Evolutionary conservation across 805 yeast genomes (phyloP).

Genomic region (Pichia ethanolica): DNA sequence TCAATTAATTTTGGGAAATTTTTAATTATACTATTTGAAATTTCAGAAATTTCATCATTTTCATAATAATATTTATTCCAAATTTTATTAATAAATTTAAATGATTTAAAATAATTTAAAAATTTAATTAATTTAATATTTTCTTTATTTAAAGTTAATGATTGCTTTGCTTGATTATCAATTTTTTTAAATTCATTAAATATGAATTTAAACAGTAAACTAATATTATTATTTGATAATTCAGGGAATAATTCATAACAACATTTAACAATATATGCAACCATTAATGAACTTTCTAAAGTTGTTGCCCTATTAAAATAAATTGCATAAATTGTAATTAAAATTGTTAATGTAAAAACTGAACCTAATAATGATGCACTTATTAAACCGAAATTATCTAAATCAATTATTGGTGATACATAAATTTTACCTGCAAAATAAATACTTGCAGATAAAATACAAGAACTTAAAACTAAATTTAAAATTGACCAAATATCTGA

Average conservation of each 20-base stretch:
- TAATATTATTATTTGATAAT: slow-evolving; percentile 45
- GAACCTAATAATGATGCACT: slow-evolving; percentile 85
- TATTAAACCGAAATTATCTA: slow-evolving; percentile 51
- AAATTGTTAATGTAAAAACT: slow-evolving; percentile 64
- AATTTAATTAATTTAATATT: background rate
- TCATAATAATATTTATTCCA: background rate
- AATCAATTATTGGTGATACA: slow-evolving; percentile 56
- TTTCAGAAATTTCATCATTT: background rate
- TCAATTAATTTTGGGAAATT: slow-evolving; percentile 1
- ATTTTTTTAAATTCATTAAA: slow-evolving; percentile 30
- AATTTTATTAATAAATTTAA: background rate
- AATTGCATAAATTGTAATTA: slow-evolving; percentile 78
- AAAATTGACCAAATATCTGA: slow-evolving; percentile 77
- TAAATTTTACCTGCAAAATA: slow-evolving; percentile 81
- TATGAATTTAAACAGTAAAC: slow-evolving; percentile 28
- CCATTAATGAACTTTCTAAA: slow-evolving; percentile 78
- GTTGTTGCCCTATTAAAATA: slow-evolving; percentile 79
- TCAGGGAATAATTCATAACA: slow-evolving; percentile 90
- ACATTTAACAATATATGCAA: slow-evolving; percentile 88
- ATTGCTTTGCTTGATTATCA: slow-evolving; percentile 26
- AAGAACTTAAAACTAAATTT: slow-evolving; percentile 63
- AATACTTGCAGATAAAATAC: slow-evolving; percentile 65
- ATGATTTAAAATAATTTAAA: background rate
- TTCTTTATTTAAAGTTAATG: slow-evolving; percentile 14
- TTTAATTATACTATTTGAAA: background rate